Percentiles rank a stretch among this genome's conserved stretches.
phyloP scores from a whole-genome alignment of 768 basidiomycete genomes.

The Pleurotus pulmonarius region DNA sequence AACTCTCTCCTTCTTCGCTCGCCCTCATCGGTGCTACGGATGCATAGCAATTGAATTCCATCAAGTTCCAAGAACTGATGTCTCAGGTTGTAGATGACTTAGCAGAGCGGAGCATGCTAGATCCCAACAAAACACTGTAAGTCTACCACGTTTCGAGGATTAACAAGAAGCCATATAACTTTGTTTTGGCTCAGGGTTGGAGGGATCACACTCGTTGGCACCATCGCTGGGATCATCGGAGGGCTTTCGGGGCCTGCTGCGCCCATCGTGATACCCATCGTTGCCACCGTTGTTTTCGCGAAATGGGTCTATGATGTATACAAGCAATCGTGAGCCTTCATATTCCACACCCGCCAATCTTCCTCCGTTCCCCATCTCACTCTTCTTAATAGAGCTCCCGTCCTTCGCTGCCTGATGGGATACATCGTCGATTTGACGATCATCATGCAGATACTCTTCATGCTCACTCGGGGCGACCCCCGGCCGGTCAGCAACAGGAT shows the following conservation, averaged over 20 bases:
- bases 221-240: constrained; percentile 10
- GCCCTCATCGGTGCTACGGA: neutral
- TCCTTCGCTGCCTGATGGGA: constrained; percentile 16
- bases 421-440: constrained; percentile 23
- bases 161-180: neutral
- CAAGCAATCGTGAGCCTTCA: constrained; percentile 14
- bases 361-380: neutral
- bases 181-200: neutral
- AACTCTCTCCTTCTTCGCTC: neutral
- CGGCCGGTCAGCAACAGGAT: constrained; percentile 1
- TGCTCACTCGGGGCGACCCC: neutral
- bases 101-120: neutral
- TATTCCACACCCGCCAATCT: neutral
- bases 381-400: neutral
- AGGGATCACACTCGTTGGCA: neutral
- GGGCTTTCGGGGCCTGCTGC: constrained; percentile 12
- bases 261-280: constrained; percentile 18
- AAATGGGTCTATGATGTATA: constrained; percentile 19
- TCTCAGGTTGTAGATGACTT: constrained; percentile 11
- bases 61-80: constrained; percentile 15
- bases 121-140: constrained; percentile 1
- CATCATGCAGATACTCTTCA: constrained; percentile 18
- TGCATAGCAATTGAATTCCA: constrained; percentile 13
- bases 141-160: neutral
- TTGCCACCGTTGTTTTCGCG: constrained; percentile 13